Conservation (phyloP, 768 basidiomycete species). For the Calocera viscosa region DNA sequence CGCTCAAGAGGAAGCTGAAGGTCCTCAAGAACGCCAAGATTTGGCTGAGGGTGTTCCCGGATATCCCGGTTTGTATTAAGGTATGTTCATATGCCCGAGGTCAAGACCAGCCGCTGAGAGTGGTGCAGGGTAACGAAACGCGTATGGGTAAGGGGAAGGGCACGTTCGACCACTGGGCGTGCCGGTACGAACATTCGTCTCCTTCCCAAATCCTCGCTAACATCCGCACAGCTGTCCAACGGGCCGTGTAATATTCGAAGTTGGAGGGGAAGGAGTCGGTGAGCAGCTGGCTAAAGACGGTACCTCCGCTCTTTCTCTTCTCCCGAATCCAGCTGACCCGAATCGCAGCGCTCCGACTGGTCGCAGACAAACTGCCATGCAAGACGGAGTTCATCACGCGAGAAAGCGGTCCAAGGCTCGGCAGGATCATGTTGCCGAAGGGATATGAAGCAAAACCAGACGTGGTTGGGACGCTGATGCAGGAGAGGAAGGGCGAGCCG, state of each 20-base stretch:
- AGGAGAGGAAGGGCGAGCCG: background rate
- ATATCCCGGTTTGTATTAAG: constrained; percentile 95
- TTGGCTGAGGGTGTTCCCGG: constrained; percentile 83
- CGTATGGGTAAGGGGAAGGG: constrained; percentile 99
- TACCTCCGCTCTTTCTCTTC: constrained; percentile 27
- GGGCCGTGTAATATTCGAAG: constrained; percentile 86
- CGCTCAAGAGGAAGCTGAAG: constrained; percentile 82
- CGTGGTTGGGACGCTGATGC: background rate
- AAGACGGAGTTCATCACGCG: constrained; percentile 74
- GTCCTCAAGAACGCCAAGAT: constrained; percentile 77
- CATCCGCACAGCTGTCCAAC: constrained; percentile 53
- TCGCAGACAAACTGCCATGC: constrained; percentile 76
- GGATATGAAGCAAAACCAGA: background rate
- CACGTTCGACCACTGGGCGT: constrained; percentile 94
- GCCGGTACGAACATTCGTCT: constrained; percentile 45
- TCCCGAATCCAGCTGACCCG: background rate
- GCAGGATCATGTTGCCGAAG: constrained; percentile 33
- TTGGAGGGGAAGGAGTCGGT: constrained; percentile 78
- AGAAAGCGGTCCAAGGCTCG: constrained; percentile 57
- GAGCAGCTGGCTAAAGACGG: constrained; percentile 89
- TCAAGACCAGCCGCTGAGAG: background rate
- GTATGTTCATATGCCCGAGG: constrained; percentile 30
- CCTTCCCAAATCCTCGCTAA: constrained; percentile 2
- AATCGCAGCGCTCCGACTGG: constrained; percentile 67
- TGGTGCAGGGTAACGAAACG: constrained; percentile 81